These are phyloP conservation scores for Pichia heedii DNA, from an alignment of 805 yeast genomes.

Conservation along the genomic window DNA sequence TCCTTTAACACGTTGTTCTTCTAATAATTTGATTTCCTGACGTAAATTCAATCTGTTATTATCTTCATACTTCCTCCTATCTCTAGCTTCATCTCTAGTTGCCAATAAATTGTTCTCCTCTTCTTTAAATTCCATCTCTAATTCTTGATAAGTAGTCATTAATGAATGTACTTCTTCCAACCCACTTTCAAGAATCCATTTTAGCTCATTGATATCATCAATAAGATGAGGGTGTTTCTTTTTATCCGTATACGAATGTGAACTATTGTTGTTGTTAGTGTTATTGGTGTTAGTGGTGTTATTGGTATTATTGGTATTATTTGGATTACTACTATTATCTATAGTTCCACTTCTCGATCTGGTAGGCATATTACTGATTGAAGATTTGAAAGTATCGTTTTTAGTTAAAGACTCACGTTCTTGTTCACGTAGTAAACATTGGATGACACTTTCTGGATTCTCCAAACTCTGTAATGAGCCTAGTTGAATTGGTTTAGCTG, in stretches of 20 bases:
- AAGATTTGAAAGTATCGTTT: conserved; percentile 21
- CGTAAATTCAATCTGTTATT: conserved; percentile 31
- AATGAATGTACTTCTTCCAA: conserved; percentile 33
- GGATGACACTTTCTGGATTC: conserved; percentile 32
- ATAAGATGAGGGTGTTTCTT: conserved; percentile 24
- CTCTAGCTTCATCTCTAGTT: conserved; percentile 30
- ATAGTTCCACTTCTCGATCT: conserved; percentile 30
- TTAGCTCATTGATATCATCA: conserved; percentile 34
- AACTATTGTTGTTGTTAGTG: conserved; percentile 1
- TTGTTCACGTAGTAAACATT: conserved; percentile 26
- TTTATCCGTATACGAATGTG: conserved; percentile 12
- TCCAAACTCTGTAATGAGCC: conserved; percentile 23
- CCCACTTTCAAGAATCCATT: conserved; percentile 33
- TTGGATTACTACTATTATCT: conserved; percentile 15
- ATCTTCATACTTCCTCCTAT: conserved; percentile 34
- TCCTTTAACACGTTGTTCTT: conserved; percentile 31
- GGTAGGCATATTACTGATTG: conserved; percentile 12
- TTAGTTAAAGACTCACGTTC: conserved; percentile 25
- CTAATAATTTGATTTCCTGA: conserved; percentile 33
- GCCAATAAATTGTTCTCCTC: conserved; percentile 28
- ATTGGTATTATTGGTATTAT: neutral
- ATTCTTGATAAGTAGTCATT: conserved; percentile 26
- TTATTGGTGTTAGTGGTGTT: conserved; percentile 2
- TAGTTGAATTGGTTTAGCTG: conserved; percentile 12
- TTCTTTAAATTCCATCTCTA: conserved; percentile 30